Conservation (phyloP, 768 basidiomycete genomes). For the Suillus clintonianus region DNA sequence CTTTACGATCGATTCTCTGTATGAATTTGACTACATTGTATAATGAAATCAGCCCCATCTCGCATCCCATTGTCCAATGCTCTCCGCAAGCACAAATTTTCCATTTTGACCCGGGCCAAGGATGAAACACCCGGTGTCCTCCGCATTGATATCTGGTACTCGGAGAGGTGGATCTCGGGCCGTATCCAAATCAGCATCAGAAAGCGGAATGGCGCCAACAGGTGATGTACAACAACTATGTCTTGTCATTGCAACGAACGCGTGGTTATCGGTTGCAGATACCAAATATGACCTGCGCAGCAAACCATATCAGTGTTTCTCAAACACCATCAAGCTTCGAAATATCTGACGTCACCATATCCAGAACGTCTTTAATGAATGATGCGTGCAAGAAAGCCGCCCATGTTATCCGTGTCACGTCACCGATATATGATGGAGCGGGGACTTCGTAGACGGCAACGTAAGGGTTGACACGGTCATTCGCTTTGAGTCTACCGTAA, state of each 20-base stretch:
- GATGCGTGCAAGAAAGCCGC: constrained; percentile 51
- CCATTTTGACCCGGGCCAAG: constrained; percentile 24
- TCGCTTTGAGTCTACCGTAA: constrained; percentile 50
- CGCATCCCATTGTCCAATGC: constrained; percentile 41
- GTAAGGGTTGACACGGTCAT: constrained; percentile 70
- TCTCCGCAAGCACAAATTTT: constrained; percentile 49
- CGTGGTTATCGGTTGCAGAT: constrained; percentile 13
- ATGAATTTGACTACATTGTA: background rate
- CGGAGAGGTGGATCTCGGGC: constrained; percentile 36
- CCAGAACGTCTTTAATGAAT: constrained; percentile 57
- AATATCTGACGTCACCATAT: constrained; percentile 36
- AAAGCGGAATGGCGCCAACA: constrained; percentile 50
- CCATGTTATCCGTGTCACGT: constrained; percentile 60
- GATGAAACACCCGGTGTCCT: constrained; percentile 54
- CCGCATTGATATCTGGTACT: constrained; percentile 49
- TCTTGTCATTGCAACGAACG: constrained; percentile 47
- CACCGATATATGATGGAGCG: constrained; percentile 42
- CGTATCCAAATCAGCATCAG: constrained; percentile 8
- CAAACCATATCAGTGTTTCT: constrained; percentile 7
- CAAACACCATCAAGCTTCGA: constrained; percentile 3
- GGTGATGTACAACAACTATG: constrained; percentile 50
- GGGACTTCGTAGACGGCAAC: constrained; percentile 67
- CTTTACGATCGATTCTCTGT: background rate
- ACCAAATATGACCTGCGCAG: background rate
- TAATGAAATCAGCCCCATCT: constrained; percentile 37